Base-by-base conservation (phyloP, 441 rosid genomes). In the Cnidoscolus chayamansa region DNA sequence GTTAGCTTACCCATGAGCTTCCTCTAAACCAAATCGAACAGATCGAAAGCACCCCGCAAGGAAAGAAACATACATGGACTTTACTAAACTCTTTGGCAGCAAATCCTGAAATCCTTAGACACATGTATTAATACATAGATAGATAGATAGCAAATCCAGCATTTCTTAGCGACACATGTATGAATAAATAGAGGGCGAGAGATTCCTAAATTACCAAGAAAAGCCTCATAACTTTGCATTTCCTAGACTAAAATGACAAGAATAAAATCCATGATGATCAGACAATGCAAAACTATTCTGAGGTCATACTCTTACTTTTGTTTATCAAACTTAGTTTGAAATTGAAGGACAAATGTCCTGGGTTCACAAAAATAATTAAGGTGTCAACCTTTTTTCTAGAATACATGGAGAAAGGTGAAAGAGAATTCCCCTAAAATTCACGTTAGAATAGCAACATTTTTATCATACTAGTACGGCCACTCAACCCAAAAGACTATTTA, bases 1-100 rank as follows among this genome's bases (percentile, higher is more conserved):
- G 48, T 47, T 65, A 11, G 71, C 81, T 85, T 86, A 94, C 98
- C 98, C 98, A 80, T 92, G 99, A 85, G 98, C 94, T 86, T 92
- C 98, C 73, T 88, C 83, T 70, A 94, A 86, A 75, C 99, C 99
- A 83, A 94, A 92, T 58, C 98, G 89, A 68, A 94, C 89, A 0
- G 99, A 90, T 70, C 93, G 92, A 80, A 94, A 92, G 86, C 96
- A 94, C 68, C 98, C 98, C 3, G 93, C 89, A 31, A 94, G 88
- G 83, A 92, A 92, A 61, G 99, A 94, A 70, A 88, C 93, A 78
- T 92, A 92, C 92, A 92, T 92, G 19, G 96, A 89, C 77, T 90
- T 83, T 10, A 74, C 74, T 84, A 92, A 74, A 79, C 84, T 80
- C 81, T 83, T 82, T 9, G 94, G 82, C 74, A 94, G 92, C 77